These are phyloP conservation scores for Botrytis sinoallii DNA, from an alignment of 2,329 filamentous ascomycete genomes.

Conservation along the genomic window DNA sequence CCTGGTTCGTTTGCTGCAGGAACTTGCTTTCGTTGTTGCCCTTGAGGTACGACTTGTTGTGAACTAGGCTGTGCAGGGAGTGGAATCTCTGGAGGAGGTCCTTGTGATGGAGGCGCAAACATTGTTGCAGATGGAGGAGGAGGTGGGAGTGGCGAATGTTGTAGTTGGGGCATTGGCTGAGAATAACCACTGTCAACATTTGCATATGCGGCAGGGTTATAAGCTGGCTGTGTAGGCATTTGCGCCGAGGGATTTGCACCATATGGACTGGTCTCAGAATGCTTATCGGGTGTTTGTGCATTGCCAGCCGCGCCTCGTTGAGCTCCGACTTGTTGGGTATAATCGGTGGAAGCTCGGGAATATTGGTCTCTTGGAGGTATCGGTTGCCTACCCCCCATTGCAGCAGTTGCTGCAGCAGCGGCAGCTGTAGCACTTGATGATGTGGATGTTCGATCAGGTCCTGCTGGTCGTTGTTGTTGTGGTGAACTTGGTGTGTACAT, in stretches of 20 bases:
- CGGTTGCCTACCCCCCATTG: slow-evolving; percentile 36
- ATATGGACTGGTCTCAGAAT: slow-evolving; percentile 30
- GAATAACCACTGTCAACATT: slow-evolving; percentile 53
- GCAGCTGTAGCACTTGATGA: slow-evolving; percentile 55
- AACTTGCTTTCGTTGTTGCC: slow-evolving; percentile 52
- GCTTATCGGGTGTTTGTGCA: slow-evolving; percentile 27
- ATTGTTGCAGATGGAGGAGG: slow-evolving; percentile 37
- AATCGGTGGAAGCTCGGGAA: slow-evolving; percentile 34
- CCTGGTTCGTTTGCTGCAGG: slow-evolving; percentile 70
- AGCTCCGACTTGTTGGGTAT: slow-evolving; percentile 22
- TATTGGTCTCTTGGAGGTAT: slow-evolving; percentile 32
- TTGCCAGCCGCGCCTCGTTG: slow-evolving; percentile 29
- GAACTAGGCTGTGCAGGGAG: slow-evolving; percentile 22
- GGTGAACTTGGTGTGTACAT: slow-evolving; percentile 53
- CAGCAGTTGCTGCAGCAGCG: slow-evolving; percentile 54
- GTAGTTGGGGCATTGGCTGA: slow-evolving; percentile 40
- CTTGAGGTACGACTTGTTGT: slow-evolving; percentile 36
- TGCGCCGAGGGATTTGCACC: slow-evolving; percentile 38
- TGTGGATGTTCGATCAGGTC: slow-evolving; percentile 51
- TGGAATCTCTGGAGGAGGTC: slow-evolving; percentile 32
- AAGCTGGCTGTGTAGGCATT: slow-evolving; percentile 57
- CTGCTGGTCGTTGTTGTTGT: slow-evolving; percentile 43
- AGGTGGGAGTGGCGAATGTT: slow-evolving; percentile 23
- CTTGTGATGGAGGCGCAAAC: slow-evolving; percentile 32
- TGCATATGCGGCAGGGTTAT: slow-evolving; percentile 77